Percentiles rank a stretch among this genome's conserved stretches.
Conservation (phyloP, 192 early-diverging fungal species). For the Spizellomyces sp. region DNA sequence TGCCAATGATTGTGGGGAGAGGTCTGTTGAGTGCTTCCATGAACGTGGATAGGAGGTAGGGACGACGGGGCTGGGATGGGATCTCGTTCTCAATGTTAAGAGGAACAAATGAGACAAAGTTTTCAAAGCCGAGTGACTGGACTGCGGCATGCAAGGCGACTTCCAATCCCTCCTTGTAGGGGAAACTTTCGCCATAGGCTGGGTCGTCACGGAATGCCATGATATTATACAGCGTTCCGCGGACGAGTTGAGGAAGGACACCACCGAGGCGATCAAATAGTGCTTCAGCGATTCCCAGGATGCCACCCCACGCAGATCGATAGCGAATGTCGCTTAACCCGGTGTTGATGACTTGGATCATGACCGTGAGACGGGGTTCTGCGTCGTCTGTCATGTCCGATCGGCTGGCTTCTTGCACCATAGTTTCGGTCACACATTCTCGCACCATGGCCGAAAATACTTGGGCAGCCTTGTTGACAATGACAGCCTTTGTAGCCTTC, state of each 20-base stretch:
- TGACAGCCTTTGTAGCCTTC: constrained; percentile 35
- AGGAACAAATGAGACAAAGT: constrained; percentile 73
- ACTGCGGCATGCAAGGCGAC: constrained; percentile 78
- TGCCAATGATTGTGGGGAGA: constrained; percentile 6
- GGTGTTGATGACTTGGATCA: constrained; percentile 34
- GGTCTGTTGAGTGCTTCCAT: constrained; percentile 71
- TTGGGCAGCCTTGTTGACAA: constrained; percentile 62
- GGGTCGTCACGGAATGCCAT: constrained; percentile 78
- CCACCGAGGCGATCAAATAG: constrained; percentile 73
- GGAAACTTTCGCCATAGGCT: constrained; percentile 64
- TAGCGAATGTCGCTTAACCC: constrained; percentile 68
- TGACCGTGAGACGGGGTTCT: not conserved
- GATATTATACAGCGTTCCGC: constrained; percentile 60
- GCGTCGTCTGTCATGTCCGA: constrained; percentile 41
- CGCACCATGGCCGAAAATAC: constrained; percentile 70
- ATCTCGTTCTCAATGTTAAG: constrained; percentile 79
- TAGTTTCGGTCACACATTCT: constrained; percentile 74
- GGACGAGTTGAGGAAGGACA: constrained; percentile 59
- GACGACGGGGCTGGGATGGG: constrained; percentile 64
- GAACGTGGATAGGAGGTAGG: constrained; percentile 89
- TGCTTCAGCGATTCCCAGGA: constrained; percentile 74
- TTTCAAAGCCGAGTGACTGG: constrained; percentile 75
- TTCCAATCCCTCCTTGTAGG: constrained; percentile 86
- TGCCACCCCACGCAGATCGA: constrained; percentile 81
- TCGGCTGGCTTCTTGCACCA: constrained; percentile 61